Evolutionary conservation across 1,139 yeast genomes (phyloP).

Genomic region (Pichia sp.): DNA sequence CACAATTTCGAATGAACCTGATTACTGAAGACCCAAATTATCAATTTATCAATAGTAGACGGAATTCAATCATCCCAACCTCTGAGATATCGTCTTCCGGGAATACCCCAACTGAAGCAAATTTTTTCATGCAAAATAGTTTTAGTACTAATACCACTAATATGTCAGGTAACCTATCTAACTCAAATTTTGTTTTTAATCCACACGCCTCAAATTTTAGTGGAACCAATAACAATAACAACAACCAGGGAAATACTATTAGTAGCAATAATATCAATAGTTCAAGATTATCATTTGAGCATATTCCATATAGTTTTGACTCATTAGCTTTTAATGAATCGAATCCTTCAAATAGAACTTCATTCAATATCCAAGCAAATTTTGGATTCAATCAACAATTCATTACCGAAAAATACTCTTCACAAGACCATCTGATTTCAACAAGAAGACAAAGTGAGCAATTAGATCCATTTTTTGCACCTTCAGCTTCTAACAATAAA

Average conservation of each 20-base stretch:
- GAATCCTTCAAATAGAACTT: not conserved
- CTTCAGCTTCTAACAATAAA: not conserved
- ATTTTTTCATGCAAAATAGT: not conserved
- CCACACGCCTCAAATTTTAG: not conserved
- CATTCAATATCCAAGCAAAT: not conserved
- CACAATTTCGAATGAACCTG: constrained; percentile 18
- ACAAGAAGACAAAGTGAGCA: constrained; percentile 39
- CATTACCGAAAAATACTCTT: not conserved
- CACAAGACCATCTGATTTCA: constrained; percentile 23
- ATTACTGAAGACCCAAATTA: constrained; percentile 23
- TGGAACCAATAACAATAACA: constrained; percentile 19
- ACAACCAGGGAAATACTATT: too few species aligned
- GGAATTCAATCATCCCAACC: constrained; percentile 19
- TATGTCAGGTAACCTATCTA: not conserved
- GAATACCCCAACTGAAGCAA: constrained; percentile 9
- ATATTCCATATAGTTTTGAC: constrained; percentile 2
- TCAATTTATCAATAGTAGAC: constrained; percentile 17
- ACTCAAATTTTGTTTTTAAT: not conserved
- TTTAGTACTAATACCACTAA: not conserved
- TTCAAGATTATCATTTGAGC: constrained; percentile 21
- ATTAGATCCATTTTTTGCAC: constrained; percentile 38
- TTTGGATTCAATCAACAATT: constrained; percentile 8
- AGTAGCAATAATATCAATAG: too few species aligned
- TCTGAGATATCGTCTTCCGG: constrained; percentile 3
- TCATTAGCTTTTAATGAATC: not conserved